Evolutionary conservation across 2,329 filamentous ascomycete genomes (phyloP).

Genomic region (Monosporascus ibericus): DNA sequence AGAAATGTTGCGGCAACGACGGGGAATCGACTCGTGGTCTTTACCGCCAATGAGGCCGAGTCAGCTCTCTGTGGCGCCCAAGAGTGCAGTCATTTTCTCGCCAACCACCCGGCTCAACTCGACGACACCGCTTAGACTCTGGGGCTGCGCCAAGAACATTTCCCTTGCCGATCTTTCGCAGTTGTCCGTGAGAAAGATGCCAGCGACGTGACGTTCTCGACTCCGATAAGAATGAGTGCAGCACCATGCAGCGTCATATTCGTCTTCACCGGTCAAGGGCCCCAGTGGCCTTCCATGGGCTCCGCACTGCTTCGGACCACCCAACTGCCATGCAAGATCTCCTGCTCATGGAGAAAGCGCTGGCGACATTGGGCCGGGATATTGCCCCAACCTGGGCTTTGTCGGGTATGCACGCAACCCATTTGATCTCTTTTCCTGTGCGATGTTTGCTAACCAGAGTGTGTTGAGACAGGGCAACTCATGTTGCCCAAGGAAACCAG

Average conservation of each 20-base stretch:
- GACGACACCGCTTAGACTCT: constrained; percentile 13
- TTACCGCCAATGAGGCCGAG: constrained; percentile 9
- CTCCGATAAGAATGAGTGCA: background rate
- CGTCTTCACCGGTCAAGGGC: constrained; percentile 17
- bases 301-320: constrained; percentile 4
- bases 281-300: constrained; percentile 18
- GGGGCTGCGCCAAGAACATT: constrained; percentile 9
- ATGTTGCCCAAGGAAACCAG: constrained; percentile 9
- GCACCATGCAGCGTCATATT: constrained; percentile 7
- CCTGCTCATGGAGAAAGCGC: background rate
- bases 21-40: constrained; percentile 8
- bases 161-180: constrained; percentile 10
- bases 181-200: constrained; percentile 3
- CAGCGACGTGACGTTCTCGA: background rate
- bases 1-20: background rate
- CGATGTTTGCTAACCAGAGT: background rate
- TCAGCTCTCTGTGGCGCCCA: constrained; percentile 6
- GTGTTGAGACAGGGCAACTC: constrained; percentile 10
- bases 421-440: too few relatives aligned
- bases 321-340: constrained; percentile 1
- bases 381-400: background rate
- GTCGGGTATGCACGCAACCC: background rate
- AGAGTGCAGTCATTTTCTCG: constrained; percentile 5
- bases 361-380: background rate
- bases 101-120: constrained; percentile 3